These are phyloP conservation scores for Psophocarpus tetragonolobus DNA, from an alignment of 306 rosid genomes.

Conservation along the genomic window DNA sequence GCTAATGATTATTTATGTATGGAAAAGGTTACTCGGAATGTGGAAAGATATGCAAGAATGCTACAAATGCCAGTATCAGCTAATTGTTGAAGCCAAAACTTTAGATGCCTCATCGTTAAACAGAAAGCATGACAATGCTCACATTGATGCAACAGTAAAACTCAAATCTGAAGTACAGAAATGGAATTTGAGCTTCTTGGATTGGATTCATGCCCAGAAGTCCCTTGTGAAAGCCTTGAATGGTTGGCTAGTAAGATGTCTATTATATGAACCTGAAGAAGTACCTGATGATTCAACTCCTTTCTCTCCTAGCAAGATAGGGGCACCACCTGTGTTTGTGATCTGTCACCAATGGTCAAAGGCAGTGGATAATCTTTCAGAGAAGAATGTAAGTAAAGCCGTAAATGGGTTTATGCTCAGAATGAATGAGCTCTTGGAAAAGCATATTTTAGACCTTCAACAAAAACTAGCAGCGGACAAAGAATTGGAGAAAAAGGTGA, in stretches of 20 bases:
- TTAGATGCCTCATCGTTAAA: slow-evolving; percentile 43
- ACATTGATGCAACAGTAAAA: slow-evolving; percentile 57
- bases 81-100: slow-evolving; percentile 48
- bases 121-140: slow-evolving; percentile 39
- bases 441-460: slow-evolving; percentile 46
- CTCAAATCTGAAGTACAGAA: slow-evolving; percentile 68
- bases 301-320: slow-evolving; percentile 56
- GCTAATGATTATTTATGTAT: slow-evolving; percentile 19
- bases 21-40: slow-evolving; percentile 62
- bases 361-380: slow-evolving; percentile 59
- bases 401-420: slow-evolving; percentile 48
- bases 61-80: slow-evolving; percentile 57
- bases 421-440: slow-evolving; percentile 53
- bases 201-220: slow-evolving; percentile 66
- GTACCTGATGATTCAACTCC: slow-evolving; percentile 41
- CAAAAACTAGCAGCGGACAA: slow-evolving; percentile 51
- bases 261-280: slow-evolving; percentile 62
- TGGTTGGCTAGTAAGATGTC: slow-evolving; percentile 73
- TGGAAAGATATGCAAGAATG: slow-evolving; percentile 81
- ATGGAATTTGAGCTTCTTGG: slow-evolving; percentile 66
- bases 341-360: slow-evolving; percentile 68
- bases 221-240: slow-evolving; percentile 67
- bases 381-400: slow-evolving; percentile 60
- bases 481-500: slow-evolving; percentile 58
- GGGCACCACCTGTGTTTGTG: slow-evolving; percentile 71